Conservation (phyloP, 208 protist genomes). For the Phytomonas sp. region DNA sequence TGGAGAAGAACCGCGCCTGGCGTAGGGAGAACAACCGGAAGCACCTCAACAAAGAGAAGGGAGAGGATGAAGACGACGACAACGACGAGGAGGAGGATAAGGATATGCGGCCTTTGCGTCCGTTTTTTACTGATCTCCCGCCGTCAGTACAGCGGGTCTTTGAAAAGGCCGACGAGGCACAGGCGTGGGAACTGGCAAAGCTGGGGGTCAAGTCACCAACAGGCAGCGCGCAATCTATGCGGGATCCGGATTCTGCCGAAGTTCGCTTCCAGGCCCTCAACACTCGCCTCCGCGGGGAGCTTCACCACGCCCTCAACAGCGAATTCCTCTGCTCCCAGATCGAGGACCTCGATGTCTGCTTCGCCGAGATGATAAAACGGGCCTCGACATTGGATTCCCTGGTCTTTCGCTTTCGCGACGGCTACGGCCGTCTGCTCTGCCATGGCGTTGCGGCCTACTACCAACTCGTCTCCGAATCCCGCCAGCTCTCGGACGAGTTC, state of each 20-base stretch:
- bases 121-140: slow-evolving; percentile 4
- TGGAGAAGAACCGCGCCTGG: slow-evolving; percentile 36
- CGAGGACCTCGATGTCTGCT: slow-evolving; percentile 67
- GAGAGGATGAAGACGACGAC: slow-evolving; percentile 14
- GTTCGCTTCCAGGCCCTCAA: slow-evolving; percentile 64
- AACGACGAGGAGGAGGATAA: slow-evolving; percentile 63
- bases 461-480: slow-evolving; percentile 55
- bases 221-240: slow-evolving; percentile 16
- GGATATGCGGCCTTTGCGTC: slow-evolving; percentile 20
- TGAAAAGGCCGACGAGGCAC: slow-evolving; percentile 10
- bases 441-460: slow-evolving; percentile 84
- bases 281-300: slow-evolving; percentile 56
- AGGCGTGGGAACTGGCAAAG: too few species aligned
- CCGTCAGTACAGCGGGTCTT: slow-evolving; percentile 10
- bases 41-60: neutral
- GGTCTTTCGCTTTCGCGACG: slow-evolving; percentile 71
- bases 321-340: slow-evolving; percentile 74
- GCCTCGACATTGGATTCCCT: slow-evolving; percentile 35
- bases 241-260: slow-evolving; percentile 55
- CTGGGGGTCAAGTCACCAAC: too few species aligned
- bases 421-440: slow-evolving; percentile 79
- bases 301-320: slow-evolving; percentile 76
- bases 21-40: slow-evolving; percentile 19
- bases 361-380: slow-evolving; percentile 46
- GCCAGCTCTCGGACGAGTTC: slow-evolving; percentile 44